Percentiles rank a stretch among this genome's conserved stretches.
These are phyloP conservation scores for Exophiala calicioides DNA, from an alignment of 2,329 filamentous ascomycete genomes.

Conservation along the genomic window DNA sequence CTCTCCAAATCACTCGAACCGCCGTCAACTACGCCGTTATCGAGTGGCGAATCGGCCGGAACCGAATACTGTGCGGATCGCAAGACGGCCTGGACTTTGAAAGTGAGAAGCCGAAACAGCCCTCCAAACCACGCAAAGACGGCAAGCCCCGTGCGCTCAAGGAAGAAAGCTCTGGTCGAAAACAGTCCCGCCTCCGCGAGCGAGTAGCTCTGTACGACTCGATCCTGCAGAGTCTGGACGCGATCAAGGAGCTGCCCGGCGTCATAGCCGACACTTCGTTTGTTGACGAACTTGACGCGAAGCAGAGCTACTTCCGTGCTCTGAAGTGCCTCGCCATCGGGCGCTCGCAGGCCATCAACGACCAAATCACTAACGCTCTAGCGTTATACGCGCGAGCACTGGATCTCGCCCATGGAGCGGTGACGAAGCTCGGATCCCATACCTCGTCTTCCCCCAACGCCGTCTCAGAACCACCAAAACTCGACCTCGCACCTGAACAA, in stretches of 20 bases:
- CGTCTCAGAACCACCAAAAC: constrained; percentile 57
- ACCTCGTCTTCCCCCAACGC: constrained; percentile 34
- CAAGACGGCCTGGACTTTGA: constrained; percentile 70
- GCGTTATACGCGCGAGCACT: constrained; percentile 76
- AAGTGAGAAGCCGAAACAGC: constrained; percentile 47
- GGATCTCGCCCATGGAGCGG: constrained; percentile 59
- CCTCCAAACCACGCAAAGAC: constrained; percentile 55
- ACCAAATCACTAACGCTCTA: constrained; percentile 75
- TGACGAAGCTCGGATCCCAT: constrained; percentile 48
- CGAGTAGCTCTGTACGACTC: constrained; percentile 88
- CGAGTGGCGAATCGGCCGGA: constrained; percentile 91
- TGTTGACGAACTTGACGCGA: constrained; percentile 74
- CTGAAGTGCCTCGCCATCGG: constrained; percentile 86
- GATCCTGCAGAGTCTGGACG: constrained; percentile 85
- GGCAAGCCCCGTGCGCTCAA: constrained; percentile 50
- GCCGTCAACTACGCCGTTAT: constrained; percentile 93
- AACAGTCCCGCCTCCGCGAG: constrained; percentile 78
- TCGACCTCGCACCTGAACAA: constrained; percentile 65
- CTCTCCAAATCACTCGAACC: constrained; percentile 86
- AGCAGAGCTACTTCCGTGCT: constrained; percentile 80
- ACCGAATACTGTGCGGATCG: constrained; percentile 81
- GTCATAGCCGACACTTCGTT: constrained; percentile 81
- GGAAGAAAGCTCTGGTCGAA: constrained; percentile 70
- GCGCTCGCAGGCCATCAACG: constrained; percentile 75
- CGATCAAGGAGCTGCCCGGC: constrained; percentile 84